phyloP scores from a whole-genome alignment of 306 rosid species.

The Astragalus glycyphyllos region DNA sequence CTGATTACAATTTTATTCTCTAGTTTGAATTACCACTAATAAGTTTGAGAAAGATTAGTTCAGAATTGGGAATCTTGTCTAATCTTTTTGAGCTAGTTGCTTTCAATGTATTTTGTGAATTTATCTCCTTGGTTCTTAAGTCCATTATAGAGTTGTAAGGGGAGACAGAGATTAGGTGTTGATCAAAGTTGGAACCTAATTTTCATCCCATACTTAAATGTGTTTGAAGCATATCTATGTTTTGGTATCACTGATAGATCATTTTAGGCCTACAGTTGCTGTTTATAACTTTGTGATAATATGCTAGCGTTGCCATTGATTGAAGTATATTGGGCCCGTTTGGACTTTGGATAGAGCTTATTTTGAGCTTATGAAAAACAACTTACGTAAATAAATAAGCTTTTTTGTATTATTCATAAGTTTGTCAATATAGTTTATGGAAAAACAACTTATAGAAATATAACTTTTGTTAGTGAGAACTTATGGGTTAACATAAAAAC shows the following conservation, averaged over 20 bases:
- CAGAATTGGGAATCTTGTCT: slow-evolving; percentile 34
- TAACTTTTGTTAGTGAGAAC: too few species aligned
- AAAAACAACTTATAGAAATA: too few species aligned
- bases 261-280: neutral
- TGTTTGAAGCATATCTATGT: neutral
- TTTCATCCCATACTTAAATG: slow-evolving; percentile 25
- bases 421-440: too few species aligned
- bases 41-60: slow-evolving; percentile 18
- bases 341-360: too few species aligned
- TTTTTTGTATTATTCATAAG: too few species aligned
- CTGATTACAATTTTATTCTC: too few species aligned
- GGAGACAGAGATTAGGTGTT: neutral
- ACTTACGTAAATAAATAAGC: too few species aligned
- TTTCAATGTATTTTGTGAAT: slow-evolving; percentile 17
- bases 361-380: too few species aligned
- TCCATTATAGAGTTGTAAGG: neutral
- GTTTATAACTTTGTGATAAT: neutral
- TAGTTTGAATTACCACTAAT: too few species aligned
- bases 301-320: slow-evolving; percentile 11
- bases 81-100: slow-evolving; percentile 11
- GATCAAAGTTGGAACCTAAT: neutral
- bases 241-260: slow-evolving; percentile 19
- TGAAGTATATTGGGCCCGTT: too few species aligned
- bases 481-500: too few species aligned
- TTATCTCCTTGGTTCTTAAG: neutral